Conservation (phyloP, 345 rosid species). For the Boechera retrofracta region DNA sequence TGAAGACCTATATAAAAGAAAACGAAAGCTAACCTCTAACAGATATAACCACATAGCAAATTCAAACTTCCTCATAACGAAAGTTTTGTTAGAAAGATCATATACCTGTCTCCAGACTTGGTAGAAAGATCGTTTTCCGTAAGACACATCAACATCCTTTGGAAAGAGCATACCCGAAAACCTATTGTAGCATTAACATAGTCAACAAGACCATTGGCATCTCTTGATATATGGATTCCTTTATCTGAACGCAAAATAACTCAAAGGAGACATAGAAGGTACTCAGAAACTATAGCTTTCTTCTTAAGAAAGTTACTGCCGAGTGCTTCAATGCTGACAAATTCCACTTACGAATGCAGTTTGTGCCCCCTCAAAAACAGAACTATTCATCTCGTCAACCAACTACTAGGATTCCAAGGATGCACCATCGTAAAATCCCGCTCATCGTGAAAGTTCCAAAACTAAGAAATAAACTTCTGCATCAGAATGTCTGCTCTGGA, state of each 20-base stretch:
- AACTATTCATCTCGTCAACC: neutral
- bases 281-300: constrained; percentile 20
- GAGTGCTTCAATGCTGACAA: constrained; percentile 2
- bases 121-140: constrained; percentile 2
- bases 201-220: constrained; percentile 19
- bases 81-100: constrained; percentile 28
- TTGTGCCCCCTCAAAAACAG: constrained; percentile 12
- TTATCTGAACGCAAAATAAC: constrained; percentile 12
- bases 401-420: neutral
- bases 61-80: constrained; percentile 2
- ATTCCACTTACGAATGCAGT: constrained; percentile 18
- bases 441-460: constrained; percentile 18
- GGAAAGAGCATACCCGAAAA: constrained; percentile 18
- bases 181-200: constrained; percentile 24
- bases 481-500: constrained; percentile 12
- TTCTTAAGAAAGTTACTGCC: constrained; percentile 27
- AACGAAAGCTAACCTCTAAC: constrained; percentile 21
- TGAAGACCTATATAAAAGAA: constrained; percentile 33
- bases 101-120: constrained; percentile 38
- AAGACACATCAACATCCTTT: constrained; percentile 35
- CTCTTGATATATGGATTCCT: constrained; percentile 28
- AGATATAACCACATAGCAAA: constrained; percentile 10
- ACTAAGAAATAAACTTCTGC: constrained; percentile 17
- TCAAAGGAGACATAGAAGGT: constrained; percentile 15
- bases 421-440: constrained; percentile 13